phyloP scores from a whole-genome alignment of 306 rosid species.

The Sicyos edulis region DNA sequence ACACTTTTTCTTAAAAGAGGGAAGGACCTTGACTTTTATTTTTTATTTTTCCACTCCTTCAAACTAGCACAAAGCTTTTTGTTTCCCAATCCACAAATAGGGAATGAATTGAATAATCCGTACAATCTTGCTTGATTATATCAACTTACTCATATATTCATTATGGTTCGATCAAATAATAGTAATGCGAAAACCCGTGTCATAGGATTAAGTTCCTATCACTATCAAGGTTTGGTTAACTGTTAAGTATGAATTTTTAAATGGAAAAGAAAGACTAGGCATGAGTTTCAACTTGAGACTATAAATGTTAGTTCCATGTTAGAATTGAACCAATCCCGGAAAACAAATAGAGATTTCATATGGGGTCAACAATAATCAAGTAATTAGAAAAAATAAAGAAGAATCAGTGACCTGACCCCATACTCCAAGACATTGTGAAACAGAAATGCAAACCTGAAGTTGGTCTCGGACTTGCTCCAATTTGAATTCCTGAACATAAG shows the following conservation, averaged over 20 bases:
- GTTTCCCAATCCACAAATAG: conserved; percentile 3
- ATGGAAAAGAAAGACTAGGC: neutral
- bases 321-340: conserved; percentile 3
- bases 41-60: too few relatives aligned
- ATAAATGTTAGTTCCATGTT: neutral
- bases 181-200: neutral
- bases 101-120: neutral
- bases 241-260: neutral
- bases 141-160: neutral
- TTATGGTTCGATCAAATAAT: too few relatives aligned
- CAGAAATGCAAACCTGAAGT: conserved; percentile 66
- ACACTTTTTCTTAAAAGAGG: too few relatives aligned
- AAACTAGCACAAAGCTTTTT: too few relatives aligned
- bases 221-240: neutral
- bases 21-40: too few relatives aligned
- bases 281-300: neutral
- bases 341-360: neutral
- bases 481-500: conserved; percentile 61
- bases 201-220: neutral
- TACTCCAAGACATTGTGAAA: neutral
- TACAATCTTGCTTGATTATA: neutral
- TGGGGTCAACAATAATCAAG: neutral
- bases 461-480: conserved; percentile 75
- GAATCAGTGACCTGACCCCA: neutral
- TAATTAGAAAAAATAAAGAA: neutral